These are phyloP conservation scores for Ogataea methylovora DNA, from an alignment of 805 yeast species.

Conservation along the genomic window DNA sequence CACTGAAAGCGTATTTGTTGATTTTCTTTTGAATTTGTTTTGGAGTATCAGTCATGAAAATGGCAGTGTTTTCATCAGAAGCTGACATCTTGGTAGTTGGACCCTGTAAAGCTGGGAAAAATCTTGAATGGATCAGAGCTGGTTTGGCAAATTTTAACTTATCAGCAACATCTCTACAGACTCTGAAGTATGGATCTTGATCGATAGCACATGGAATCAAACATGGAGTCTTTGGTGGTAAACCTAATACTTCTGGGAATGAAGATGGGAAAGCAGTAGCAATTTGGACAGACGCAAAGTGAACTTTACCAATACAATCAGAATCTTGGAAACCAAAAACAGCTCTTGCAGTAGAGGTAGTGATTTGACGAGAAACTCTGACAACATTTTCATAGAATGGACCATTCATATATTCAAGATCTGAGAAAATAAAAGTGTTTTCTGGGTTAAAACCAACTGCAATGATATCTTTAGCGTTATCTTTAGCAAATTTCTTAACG, in stretches of 20 bases:
- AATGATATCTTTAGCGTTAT: constrained; percentile 88
- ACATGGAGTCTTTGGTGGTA: constrained; percentile 87
- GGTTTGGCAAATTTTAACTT: constrained; percentile 89
- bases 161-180: constrained; percentile 94
- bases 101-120: constrained; percentile 98
- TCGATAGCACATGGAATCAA: constrained; percentile 98
- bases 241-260: constrained; percentile 86
- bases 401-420: constrained; percentile 87
- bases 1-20: constrained; percentile 94
- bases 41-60: constrained; percentile 91
- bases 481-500: constrained; percentile 70
- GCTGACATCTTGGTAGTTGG: constrained; percentile 97
- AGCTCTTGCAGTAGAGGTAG: constrained; percentile 94
- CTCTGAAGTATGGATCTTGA: constrained; percentile 97
- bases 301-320: constrained; percentile 90
- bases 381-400: constrained; percentile 92
- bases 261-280: constrained; percentile 94
- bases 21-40: constrained; percentile 89
- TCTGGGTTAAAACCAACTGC: constrained; percentile 92
- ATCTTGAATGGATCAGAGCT: constrained; percentile 84
- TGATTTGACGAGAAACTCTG: constrained; percentile 86
- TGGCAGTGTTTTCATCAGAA: constrained; percentile 81
- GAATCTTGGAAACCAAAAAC: constrained; percentile 95
- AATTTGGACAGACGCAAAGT: constrained; percentile 94
- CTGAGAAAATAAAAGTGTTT: constrained; percentile 93